A percentile compares a stretch with the other conserved stretches of the same genome.
Evolutionary conservation across 225 moss, liverwort and hornwort genomes (phyloP).

Genomic region (Lunularia cruciata): DNA sequence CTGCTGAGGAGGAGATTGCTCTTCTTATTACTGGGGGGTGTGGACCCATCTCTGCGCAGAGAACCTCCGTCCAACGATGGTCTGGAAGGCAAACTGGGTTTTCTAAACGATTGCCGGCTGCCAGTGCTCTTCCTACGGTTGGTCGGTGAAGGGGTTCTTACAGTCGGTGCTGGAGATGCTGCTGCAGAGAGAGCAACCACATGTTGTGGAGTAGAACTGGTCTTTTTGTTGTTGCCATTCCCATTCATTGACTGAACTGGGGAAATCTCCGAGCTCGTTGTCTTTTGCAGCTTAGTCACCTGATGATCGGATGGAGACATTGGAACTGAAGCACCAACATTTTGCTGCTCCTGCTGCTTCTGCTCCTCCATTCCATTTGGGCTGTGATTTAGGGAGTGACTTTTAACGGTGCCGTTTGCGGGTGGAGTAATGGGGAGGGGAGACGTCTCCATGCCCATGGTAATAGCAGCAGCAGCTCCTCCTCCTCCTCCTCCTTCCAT

Average conservation of each 20-base stretch:
- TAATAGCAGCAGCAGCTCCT: no score
- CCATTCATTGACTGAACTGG: background rate
- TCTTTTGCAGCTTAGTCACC: background rate
- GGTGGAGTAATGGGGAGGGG: background rate
- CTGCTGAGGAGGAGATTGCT: constrained; percentile 25
- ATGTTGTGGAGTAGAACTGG: background rate
- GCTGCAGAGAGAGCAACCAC: constrained; percentile 6
- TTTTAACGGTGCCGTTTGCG: background rate
- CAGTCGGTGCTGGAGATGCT: constrained; percentile 11
- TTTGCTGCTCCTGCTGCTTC: background rate
- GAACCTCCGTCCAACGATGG: constrained; percentile 15
- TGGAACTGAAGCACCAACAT: no score
- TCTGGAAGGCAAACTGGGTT: constrained; percentile 21
- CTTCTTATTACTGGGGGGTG: constrained; percentile 12
- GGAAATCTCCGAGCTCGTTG: constrained; percentile 18
- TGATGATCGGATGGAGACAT: background rate
- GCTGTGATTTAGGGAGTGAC: no score
- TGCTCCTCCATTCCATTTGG: background rate
- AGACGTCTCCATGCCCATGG: constrained; percentile 41
- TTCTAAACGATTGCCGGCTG: constrained; percentile 32
- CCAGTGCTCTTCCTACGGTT: constrained; percentile 28
- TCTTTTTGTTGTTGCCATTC: constrained; percentile 16
- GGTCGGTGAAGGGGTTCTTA: constrained; percentile 12
- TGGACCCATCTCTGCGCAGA: constrained; percentile 18
- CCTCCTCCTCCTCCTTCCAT: background rate